Base-by-base conservation (phyloP, 805 yeast genomes). In the Saccharomycopsis sp. region DNA sequence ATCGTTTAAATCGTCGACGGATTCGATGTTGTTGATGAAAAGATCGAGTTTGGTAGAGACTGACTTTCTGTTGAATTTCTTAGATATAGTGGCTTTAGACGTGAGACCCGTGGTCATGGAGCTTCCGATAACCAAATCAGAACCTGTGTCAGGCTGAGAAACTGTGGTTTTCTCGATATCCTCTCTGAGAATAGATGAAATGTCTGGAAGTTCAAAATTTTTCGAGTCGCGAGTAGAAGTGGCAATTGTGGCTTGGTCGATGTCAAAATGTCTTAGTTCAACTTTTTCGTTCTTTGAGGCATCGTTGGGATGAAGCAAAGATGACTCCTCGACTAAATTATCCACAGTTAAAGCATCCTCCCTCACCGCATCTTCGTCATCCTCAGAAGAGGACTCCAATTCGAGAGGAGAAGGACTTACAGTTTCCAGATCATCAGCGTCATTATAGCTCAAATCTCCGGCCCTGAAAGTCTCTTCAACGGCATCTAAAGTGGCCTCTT, bases 21-120 rank as follows among this genome's bases (percentile, higher is more conserved):
- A 58, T 21, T 55, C 46, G 21, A 56, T 58, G 48, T 58, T 53
- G 37, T 16, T 44, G 23, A 58, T 58, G 44, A 58, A 56, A 12
- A 58, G 51, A 50, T 58, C 59, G 23, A 58, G 54, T 41, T 58
- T 55, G 16, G 59, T 58, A 48, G 37, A 52, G 34, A 58, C 34
- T 2, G 61, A 56, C 14, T 24, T 46, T 8, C 41, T 34, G 34
- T 58, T 58, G 53, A 58, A 58, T 21, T 46, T 20, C 24, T 24
- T 18, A n/a, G 58, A 55, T 16, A 58, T 53, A 12, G 59, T 18
- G 5, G 15, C 29, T 5, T 46, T 16, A 12, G 24, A 41, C 23
- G 7, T 12, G 9, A 20, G 29, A 24, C 40, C 20, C 4, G 52
- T 50, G 9, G 52, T 9, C 52, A 29, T 29, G 12, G 37, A 29